Base-by-base conservation (phyloP, 2,329 filamentous ascomycete species). In the Teratosphaeria destructans region DNA sequence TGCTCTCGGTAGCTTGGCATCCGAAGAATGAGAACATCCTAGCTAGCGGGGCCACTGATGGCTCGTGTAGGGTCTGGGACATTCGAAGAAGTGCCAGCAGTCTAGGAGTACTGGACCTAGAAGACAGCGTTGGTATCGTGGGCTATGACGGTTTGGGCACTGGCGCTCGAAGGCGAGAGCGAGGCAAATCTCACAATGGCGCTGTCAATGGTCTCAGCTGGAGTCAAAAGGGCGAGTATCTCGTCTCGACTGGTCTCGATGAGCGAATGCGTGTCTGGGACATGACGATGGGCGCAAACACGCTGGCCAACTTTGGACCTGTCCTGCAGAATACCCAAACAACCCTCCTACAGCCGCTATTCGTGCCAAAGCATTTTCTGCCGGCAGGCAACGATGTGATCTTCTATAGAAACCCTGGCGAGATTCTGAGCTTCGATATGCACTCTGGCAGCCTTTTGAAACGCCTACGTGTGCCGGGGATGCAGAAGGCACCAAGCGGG, bases 191-290 rank as follows among this genome's bases (percentile, higher is more conserved):
- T 0, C 93, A 97, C 68, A 81, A 82, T 11, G 91, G 89, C 3
- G 83, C 90, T 1, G 90, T 95, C 1, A 96, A 96, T 62, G 89
- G 89, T 1, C 77, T 96, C 7, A 80, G 85, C 0, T 97, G 91
- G 90, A 92, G 88, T 0, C 85, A 90, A 61, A 86, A 90, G 69
- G 90, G 90, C 0, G 79, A 78, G 14, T 86, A 88, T 70, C 79
- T 97, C 19, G 79, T 96, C 12, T 90, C 88, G 0, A 82, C 89
- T 1, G 92, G 91, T 0, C 88, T 95, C 60, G 94, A 97, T 71
- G 81, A 89, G 55, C 84, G 87, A 8, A 86, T 97, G 63, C 83
- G 92, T 4, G 89, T 96, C 1, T 97, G 93, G 93, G 83, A 96
- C 70, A 84, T 88, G 1, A 80, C 80, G 0, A 89, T 84, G 0